A percentile compares a stretch with the other conserved stretches of the same genome.
These are phyloP conservation scores for Fusarium sublunatum DNA, from an alignment of 2,329 filamentous ascomycete genomes.

Conservation along the genomic window DNA sequence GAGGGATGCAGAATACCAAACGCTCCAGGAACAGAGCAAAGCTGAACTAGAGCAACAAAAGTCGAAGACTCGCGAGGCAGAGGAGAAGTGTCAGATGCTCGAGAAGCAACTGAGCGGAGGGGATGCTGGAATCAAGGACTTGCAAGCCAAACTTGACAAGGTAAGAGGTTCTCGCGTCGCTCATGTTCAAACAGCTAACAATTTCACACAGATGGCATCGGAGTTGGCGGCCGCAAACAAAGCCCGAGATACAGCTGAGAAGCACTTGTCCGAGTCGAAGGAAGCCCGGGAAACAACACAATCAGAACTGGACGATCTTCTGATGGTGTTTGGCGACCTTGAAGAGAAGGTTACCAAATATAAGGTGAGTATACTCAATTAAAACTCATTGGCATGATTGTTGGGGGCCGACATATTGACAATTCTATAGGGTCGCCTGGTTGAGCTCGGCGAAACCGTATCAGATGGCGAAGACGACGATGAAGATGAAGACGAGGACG, in stretches of 20 bases:
- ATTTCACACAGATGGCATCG: conserved; percentile 46
- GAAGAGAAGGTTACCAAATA: conserved; percentile 82
- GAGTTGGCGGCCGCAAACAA: conserved; percentile 63
- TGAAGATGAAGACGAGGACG: conserved; percentile 55
- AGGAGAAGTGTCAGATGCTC: conserved; percentile 42
- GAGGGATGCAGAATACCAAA: conserved; percentile 38
- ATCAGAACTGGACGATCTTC: conserved; percentile 80
- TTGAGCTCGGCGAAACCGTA: conserved; percentile 74
- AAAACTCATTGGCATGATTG: neutral
- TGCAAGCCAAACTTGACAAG: conserved; percentile 41
- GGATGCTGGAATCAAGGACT: conserved; percentile 32
- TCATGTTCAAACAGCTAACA: conserved; percentile 40
- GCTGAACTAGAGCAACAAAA: conserved; percentile 40
- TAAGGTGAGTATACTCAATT: conserved; percentile 66
- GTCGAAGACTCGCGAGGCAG: conserved; percentile 42
- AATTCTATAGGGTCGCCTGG: conserved; percentile 64
- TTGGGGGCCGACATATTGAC: conserved; percentile 11
- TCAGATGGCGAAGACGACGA: conserved; percentile 81
- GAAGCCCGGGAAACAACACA: conserved; percentile 73
- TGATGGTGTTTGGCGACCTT: conserved; percentile 83
- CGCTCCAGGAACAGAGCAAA: conserved; percentile 39
- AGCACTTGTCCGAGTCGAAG: conserved; percentile 58
- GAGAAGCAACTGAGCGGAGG: conserved; percentile 45
- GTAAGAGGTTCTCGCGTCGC: conserved; percentile 42
- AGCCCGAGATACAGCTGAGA: conserved; percentile 66